Evolutionary conservation across 2,329 filamentous ascomycete genomes (phyloP), one percentile per base, ranked within the genome.

Genomic region (Nothopassalora personata): DNA sequence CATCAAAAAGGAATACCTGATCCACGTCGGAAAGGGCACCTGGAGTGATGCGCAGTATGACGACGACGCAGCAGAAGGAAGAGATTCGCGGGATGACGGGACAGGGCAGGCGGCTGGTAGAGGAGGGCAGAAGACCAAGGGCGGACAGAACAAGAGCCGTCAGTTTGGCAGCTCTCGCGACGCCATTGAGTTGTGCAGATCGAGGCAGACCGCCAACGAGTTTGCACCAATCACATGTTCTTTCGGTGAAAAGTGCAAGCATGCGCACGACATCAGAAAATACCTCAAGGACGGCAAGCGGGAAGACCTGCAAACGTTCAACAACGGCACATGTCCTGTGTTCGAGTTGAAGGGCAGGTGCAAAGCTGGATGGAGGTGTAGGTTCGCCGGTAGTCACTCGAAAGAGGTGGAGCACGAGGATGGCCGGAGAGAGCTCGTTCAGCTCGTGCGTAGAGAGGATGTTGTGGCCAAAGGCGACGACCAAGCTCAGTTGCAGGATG

Each of bases 331-430:
- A 62, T 99, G 94, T 70, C 93, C 92, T 0, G 83, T 96, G 8
- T 97, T 86, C 73, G 86, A 90, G 65, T 79, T 80, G 15, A 84
- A 87, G 64, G 92, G 92, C 11, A 84, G 81, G 62, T 99, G 94
- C 68, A 82, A 84, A 52, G 84, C 88, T 13, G 94, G 94, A 5
- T 99, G 93, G 92, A 96, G 93, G 73, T 99, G 94, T 73, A 88
- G 93, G 23, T 96, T 97, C 70, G 88, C 90, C 34, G 83, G 83
- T 63, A 95, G 90, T 63, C 94, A 99, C 75, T 94, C 91, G 68
- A 81, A 86, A 62, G 93, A 97, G 75, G 76, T 89, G 27, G 84
- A 89, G 64, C 85, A 80, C 19, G 86, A 87, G 56, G 92, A 96
- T 72, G 93, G 91, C 8, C 83, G 84, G 66, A 91, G 89, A 68